Percentiles rank a stretch among this genome's conserved stretches.
These are phyloP conservation scores for Cyberlindnera subsufficiens DNA, from an alignment of 805 yeast genomes.

Conservation along the genomic window DNA sequence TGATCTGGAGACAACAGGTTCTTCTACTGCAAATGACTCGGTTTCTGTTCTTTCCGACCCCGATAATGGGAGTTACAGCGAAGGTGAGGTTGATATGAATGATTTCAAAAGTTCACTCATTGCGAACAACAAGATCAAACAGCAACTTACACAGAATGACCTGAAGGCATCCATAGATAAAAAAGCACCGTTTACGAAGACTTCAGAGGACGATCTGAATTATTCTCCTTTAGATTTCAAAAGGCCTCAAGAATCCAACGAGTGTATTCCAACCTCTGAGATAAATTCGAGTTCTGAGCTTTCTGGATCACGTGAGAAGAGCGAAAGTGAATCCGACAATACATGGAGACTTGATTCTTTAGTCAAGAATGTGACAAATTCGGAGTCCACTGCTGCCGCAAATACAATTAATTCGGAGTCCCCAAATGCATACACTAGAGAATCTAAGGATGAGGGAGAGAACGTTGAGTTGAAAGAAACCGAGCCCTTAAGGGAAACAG, in stretches of 20 bases:
- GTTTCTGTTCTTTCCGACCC: not conserved
- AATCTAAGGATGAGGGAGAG: not conserved
- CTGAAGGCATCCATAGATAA: not conserved
- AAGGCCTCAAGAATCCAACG: not conserved
- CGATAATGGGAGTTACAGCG: not conserved
- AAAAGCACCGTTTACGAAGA: not conserved
- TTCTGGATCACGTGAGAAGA: not conserved
- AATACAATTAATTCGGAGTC: not conserved
- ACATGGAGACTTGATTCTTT: slow-evolving; percentile 2
- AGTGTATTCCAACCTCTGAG: too few species aligned
- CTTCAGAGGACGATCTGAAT: slow-evolving; percentile 3
- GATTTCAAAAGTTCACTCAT: slow-evolving; percentile 1
- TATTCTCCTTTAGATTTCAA: slow-evolving; percentile 1
- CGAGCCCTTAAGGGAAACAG: not conserved
- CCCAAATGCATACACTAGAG: not conserved
- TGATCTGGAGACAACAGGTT: not conserved
- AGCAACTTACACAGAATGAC: not conserved
- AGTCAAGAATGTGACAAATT: not conserved
- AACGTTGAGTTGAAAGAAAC: not conserved
- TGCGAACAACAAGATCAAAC: not conserved
- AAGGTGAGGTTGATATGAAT: not conserved
- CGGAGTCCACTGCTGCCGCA: not conserved
- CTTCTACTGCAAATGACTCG: not conserved
- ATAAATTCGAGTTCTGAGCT: too few species aligned
- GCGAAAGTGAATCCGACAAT: not conserved